Evolutionary conservation across 2,329 filamentous ascomycete genomes (phyloP), one percentile per base, ranked within the genome.

Genomic region (Thyridium curvatum): DNA sequence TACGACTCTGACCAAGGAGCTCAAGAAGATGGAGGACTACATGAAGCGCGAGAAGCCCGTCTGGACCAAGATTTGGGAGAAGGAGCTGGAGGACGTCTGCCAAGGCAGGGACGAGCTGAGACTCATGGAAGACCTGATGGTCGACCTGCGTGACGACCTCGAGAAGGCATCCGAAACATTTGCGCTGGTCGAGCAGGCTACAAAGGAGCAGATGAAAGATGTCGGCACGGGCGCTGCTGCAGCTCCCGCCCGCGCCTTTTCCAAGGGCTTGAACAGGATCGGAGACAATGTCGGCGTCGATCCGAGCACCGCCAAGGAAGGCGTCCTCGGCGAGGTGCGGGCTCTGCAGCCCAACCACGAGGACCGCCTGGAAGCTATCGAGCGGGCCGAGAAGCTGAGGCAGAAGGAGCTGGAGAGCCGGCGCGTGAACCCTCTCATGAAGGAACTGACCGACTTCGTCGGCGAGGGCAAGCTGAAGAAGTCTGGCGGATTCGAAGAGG

Each of bases 41-140:
- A 77, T 98, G 66, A 83, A 82, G 52, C 78, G 79, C 34, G 93
- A 98, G 73, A 95, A 95, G 62, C 93, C 93, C 0, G 72, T 96
- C 41, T 98, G 93, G 91, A 96, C 89, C 39, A 96, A 96, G 77
- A 94, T 97, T 47, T 98, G 93, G 93, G 91, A 97, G 74, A 90
- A 94, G 64, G 90, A 97, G 61, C 71, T 98, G 34, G 88, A 97
- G 61, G 83, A 91, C 38, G 91, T 98, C 3, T 97, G 93, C 65
- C 89, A 94, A 58, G 93, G 96, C 55, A 82, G 90, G 49, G 91
- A 97, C 56, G 82, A 96, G 61, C 77, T 98, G 50, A 93, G 89
- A 36, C 85, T 97, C 72, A 91, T 95, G 70, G 93, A 98, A 66
- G 93, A 97, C 52, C 77, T 98, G 46, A 84, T 91, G 47, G 80